Evolutionary conservation across 78 protist species (phyloP), one percentile per base, ranked within the genome.

Genomic region (Dictyostelium purpureum): DNA sequence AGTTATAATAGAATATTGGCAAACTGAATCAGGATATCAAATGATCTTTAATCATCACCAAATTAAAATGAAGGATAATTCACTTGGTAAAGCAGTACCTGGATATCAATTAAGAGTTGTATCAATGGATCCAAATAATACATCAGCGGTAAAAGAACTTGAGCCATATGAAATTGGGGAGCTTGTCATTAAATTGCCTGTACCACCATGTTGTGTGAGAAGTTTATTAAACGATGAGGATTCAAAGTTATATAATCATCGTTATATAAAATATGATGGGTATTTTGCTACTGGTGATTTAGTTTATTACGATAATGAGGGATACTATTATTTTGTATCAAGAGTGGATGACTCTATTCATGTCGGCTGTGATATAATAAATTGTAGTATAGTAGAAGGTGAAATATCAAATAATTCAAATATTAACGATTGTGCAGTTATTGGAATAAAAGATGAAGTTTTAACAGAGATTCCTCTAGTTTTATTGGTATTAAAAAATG

Each of bases 171-270:
- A 67, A 67, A 5, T 21, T 31, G 75, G 75, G 12, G 75, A 67
- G 21, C 11, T 67, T 1, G 52, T 38, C 21, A 6, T 67, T 4
- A 33, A 38, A 38, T 61, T 71, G 26, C 97, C 97, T 4, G 43
- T 95, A 11, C 95, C 96, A 38, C 96, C 97, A 14, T 82, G 94
- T 28, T 31, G 6, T 33, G 6, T 10, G 9, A 63, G 43, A 33
- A 4, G n/a, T n/a, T n/a, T n/a, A n/a, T n/a, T n/a, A n/a, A n/a
- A n/a, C n/a, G n/a, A n/a, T n/a, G n/a, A n/a, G n/a, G n/a, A n/a
- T n/a, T n/a, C n/a, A n/a, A n/a, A n/a, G n/a, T n/a, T n/a, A 40
- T 67, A 40, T 40, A 10, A 40, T 40, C 37, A 67, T 18, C 5
- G 9, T 31, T 67, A 67, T 40, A 5, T 67, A 1, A 67, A 42